Conservation (phyloP, 345 rosid species). For the Salix suchowensis region DNA sequence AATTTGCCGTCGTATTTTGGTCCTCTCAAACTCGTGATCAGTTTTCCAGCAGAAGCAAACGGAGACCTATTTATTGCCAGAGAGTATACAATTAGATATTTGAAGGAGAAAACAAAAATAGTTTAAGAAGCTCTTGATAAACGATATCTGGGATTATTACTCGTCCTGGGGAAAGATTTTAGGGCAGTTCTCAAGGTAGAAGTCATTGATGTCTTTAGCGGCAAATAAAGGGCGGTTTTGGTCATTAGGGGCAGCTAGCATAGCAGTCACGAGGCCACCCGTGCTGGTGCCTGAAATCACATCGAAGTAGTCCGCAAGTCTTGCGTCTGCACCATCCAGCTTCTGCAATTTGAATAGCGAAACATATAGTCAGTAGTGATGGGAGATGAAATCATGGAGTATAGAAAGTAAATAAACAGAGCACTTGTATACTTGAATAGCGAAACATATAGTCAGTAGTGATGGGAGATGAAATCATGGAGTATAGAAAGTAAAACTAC, state of each 20-base stretch:
- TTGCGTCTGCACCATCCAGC: conserved; percentile 59
- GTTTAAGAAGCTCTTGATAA: no score
- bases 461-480: no score
- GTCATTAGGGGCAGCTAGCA: conserved; percentile 56
- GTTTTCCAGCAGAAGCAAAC: conserved; percentile 28
- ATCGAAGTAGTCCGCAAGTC: conserved; percentile 30
- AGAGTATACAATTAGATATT: not conserved
- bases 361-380: not conserved
- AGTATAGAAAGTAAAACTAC: no score
- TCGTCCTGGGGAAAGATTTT: conserved; percentile 15
- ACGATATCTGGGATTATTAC: not conserved
- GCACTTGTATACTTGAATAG: no score
- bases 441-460: not conserved
- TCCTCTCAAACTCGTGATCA: conserved; percentile 43
- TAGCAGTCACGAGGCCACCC: conserved; percentile 64
- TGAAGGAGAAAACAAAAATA: not conserved
- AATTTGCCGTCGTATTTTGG: conserved; percentile 62
- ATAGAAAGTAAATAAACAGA: no score
- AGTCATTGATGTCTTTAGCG: conserved; percentile 51
- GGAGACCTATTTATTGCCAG: not conserved
- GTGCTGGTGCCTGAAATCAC: conserved; percentile 3
- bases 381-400: no score
- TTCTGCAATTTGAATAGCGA: conserved; percentile 32
- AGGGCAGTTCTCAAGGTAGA: conserved; percentile 16
- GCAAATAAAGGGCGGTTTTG: conserved; percentile 57